phyloP scores from a whole-genome alignment of 345 rosid species.

The Eutrema yunnanense region DNA sequence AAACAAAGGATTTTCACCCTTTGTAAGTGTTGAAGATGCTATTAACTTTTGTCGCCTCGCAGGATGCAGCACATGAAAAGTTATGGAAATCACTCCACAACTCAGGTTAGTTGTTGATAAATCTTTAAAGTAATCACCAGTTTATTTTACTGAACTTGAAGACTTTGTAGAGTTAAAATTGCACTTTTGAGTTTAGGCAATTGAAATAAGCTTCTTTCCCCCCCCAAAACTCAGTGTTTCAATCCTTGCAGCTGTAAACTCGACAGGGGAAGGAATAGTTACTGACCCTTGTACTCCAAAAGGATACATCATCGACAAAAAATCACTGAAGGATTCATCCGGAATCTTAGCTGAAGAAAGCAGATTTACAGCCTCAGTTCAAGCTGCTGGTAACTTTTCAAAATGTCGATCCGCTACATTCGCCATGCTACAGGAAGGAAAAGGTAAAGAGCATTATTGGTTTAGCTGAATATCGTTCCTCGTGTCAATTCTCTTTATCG shows the following conservation, averaged over 20 bases:
- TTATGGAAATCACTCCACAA: constrained; percentile 48
- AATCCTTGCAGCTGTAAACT: constrained; percentile 40
- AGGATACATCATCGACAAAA: constrained; percentile 42
- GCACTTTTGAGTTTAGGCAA: neutral
- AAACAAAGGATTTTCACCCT: neutral
- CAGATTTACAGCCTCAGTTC: constrained; percentile 34
- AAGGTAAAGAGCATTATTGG: constrained; percentile 35
- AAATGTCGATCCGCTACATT: constrained; percentile 76
- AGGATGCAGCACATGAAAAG: constrained; percentile 75
- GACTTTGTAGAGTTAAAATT: neutral
- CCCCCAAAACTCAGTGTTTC: neutral
- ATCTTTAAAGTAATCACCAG: neutral
- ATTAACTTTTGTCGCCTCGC: constrained; percentile 28
- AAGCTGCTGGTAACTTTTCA: constrained; percentile 78
- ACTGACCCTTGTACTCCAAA: constrained; percentile 85
- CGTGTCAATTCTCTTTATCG: neutral
- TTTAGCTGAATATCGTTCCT: neutral
- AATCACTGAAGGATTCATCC: constrained; percentile 32
- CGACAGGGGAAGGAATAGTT: constrained; percentile 30
- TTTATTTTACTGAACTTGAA: neutral
- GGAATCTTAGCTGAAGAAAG: constrained; percentile 35
- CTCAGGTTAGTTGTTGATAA: constrained; percentile 32
- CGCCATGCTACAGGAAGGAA: constrained; percentile 61
- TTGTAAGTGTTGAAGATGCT: neutral
- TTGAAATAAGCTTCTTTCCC: neutral